These are phyloP conservation scores for Aspergillus homomorphus DNA, from an alignment of 495 filamentous ascomycete genomes.

Conservation along the genomic window DNA sequence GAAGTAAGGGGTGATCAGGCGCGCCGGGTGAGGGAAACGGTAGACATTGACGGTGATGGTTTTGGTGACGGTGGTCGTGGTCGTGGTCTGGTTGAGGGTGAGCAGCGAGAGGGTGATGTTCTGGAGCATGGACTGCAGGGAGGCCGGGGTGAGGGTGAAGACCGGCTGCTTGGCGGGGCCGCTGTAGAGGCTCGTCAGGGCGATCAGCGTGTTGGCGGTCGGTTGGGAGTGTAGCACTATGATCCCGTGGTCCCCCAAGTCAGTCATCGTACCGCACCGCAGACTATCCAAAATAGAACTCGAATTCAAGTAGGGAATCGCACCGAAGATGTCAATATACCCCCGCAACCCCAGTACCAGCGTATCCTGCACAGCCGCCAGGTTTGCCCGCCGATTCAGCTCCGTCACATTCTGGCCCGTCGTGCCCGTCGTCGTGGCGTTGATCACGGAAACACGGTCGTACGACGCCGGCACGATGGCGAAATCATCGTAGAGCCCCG, in stretches of 20 bases:
- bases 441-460: not conserved
- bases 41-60: slow-evolving; percentile 19
- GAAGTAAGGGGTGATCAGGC: slow-evolving; percentile 24
- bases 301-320: not conserved
- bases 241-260: not conserved
- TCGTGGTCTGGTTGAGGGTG: slow-evolving; percentile 13
- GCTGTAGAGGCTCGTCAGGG: slow-evolving; percentile 14
- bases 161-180: slow-evolving; percentile 3
- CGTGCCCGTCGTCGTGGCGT: slow-evolving; percentile 1
- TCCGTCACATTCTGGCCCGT: slow-evolving; percentile 9
- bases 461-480: not conserved
- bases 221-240: slow-evolving; percentile 6
- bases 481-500: slow-evolving; percentile 6
- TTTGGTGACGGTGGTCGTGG: slow-evolving; percentile 10
- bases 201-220: slow-evolving; percentile 11
- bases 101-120: slow-evolving; percentile 20
- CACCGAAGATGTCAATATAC: slow-evolving; percentile 12
- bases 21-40: slow-evolving; percentile 16
- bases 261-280: not conserved
- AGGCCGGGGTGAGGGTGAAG: slow-evolving; percentile 16
- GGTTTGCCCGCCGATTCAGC: slow-evolving; percentile 7
- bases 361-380: slow-evolving; percentile 18
- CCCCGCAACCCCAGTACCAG: slow-evolving; percentile 10
- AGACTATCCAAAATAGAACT: not conserved
- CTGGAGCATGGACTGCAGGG: slow-evolving; percentile 21